These are phyloP conservation scores for Solanum paucissectum DNA, from an alignment of 257 asterid species.

Conservation along the genomic window DNA sequence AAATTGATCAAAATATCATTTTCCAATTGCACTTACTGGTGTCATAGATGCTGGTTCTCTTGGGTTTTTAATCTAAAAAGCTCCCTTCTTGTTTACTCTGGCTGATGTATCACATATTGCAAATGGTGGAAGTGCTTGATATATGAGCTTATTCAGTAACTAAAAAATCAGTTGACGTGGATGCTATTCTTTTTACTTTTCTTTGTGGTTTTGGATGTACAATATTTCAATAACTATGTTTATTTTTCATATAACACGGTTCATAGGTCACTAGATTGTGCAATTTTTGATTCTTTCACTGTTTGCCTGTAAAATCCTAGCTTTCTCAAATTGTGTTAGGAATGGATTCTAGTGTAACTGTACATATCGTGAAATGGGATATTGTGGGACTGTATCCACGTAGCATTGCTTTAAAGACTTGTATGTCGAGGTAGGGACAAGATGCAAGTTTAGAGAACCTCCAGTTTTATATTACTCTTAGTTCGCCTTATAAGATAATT, in stretches of 20 bases:
- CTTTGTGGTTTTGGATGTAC: neutral
- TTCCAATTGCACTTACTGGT: neutral
- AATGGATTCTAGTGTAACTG: neutral
- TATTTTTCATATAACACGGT: neutral
- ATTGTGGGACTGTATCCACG: neutral
- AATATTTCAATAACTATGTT: neutral
- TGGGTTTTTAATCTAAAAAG: neutral
- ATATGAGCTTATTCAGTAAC: neutral
- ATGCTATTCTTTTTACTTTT: neutral
- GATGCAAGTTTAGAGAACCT: neutral
- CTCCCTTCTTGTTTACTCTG: neutral
- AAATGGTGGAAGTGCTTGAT: neutral
- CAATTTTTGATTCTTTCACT: neutral
- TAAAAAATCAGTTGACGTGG: neutral
- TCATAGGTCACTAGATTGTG: neutral
- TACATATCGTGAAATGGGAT: neutral
- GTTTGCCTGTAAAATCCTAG: neutral
- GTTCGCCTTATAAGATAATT: neutral
- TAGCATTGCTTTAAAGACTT: neutral
- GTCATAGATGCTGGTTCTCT: neutral
- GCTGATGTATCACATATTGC: neutral
- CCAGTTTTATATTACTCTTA: neutral
- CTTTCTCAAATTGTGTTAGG: neutral
- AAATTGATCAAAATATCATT: neutral
- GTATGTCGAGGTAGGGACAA: neutral